Conservation (phyloP, 495 filamentous ascomycete species). For the Penicillium tannophilum region DNA sequence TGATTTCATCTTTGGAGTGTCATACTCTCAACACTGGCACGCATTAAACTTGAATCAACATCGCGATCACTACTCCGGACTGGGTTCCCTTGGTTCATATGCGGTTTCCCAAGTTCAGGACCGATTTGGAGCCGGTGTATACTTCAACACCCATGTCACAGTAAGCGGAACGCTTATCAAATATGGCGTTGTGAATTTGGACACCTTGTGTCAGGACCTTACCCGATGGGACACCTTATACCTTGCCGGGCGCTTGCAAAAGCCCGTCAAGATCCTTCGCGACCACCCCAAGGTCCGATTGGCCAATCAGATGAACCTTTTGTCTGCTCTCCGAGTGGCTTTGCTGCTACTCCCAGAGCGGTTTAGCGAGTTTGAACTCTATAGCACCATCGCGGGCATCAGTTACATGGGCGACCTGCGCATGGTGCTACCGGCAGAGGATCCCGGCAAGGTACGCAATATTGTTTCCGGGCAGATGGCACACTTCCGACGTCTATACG, state of each 20-base stretch:
- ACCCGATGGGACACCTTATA: slow-evolving; percentile 90
- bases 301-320: slow-evolving; percentile 91
- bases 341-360: slow-evolving; percentile 78
- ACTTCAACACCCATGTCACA: slow-evolving; percentile 94
- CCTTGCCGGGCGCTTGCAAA: slow-evolving; percentile 90
- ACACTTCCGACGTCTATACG: slow-evolving; percentile 88
- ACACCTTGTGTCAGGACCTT: slow-evolving; percentile 83
- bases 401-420: slow-evolving; percentile 94
- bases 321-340: slow-evolving; percentile 87
- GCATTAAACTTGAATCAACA: slow-evolving; percentile 85
- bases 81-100: slow-evolving; percentile 84
- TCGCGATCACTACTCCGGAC: slow-evolving; percentile 85
- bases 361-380: slow-evolving; percentile 88
- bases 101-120: slow-evolving; percentile 84
- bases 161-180: slow-evolving; percentile 97
- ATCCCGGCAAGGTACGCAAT: slow-evolving; percentile 89
- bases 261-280: slow-evolving; percentile 95
- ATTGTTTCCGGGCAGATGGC: slow-evolving; percentile 89
- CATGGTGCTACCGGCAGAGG: slow-evolving; percentile 85
- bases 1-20: slow-evolving; percentile 96
- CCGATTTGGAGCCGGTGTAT: slow-evolving; percentile 86
- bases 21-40: slow-evolving; percentile 96
- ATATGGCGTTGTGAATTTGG: slow-evolving; percentile 92
- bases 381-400: slow-evolving; percentile 84
- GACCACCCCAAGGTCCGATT: slow-evolving; percentile 89